Percentiles rank a stretch among this genome's conserved stretches.
Evolutionary conservation across 1,139 yeast species (phyloP).

Genomic region (Lodderomyces oxycetoniae): DNA sequence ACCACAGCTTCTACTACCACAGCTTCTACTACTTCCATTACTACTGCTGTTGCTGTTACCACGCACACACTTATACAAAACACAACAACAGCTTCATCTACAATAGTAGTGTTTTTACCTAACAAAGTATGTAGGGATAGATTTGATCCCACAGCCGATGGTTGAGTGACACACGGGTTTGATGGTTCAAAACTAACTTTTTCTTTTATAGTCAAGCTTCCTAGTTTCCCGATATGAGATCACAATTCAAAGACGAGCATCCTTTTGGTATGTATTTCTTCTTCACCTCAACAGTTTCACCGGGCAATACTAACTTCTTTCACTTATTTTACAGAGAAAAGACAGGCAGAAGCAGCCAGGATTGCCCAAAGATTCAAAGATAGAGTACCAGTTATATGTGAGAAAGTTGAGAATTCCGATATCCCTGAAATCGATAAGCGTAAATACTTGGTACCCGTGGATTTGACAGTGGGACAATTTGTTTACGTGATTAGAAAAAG

Average conservation of each 20-base stretch:
- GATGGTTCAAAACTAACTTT: no score
- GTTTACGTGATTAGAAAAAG: constrained; percentile 96
- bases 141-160: no score
- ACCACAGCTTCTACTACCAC: no score
- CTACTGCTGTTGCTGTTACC: no score
- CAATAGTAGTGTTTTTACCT: no score
- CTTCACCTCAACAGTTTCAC: background rate
- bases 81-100: no score
- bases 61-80: no score
- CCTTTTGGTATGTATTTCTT: constrained; percentile 62
- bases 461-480: constrained; percentile 94
- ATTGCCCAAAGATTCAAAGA: constrained; percentile 86
- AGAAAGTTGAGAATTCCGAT: constrained; percentile 94
- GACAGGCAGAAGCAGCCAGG: constrained; percentile 93
- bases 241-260: constrained; percentile 90
- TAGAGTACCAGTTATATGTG: constrained; percentile 95
- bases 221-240: no score
- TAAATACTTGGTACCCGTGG: constrained; percentile 93
- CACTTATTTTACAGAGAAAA: constrained; percentile 56
- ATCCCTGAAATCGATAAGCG: constrained; percentile 95
- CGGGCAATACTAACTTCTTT: constrained; percentile 1
- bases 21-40: no score
- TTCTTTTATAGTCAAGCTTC: no score
- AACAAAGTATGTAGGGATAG: no score
- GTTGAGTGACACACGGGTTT: no score